Evolutionary conservation across 2,329 filamentous ascomycete genomes (phyloP).

Genomic region (Fusarium drepaniforme): DNA sequence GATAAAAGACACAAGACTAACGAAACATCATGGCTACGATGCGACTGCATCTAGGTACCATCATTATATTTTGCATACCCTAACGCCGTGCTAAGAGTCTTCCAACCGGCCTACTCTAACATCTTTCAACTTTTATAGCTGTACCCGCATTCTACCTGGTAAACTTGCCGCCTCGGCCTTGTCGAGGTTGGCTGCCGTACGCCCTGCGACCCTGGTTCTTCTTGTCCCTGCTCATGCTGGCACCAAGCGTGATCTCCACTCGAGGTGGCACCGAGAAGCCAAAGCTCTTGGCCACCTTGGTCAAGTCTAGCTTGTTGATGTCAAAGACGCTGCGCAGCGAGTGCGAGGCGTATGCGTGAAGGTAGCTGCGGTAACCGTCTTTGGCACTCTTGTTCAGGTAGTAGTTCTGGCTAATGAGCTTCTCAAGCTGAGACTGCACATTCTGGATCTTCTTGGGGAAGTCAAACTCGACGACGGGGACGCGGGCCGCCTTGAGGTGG

Average conservation of each 20-base stretch:
- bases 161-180: slow-evolving; percentile 52
- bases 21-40: slow-evolving; percentile 29
- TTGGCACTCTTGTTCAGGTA: slow-evolving; percentile 91
- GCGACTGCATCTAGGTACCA: slow-evolving; percentile 34
- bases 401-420: slow-evolving; percentile 94
- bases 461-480: slow-evolving; percentile 96
- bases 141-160: slow-evolving; percentile 32
- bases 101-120: slow-evolving; percentile 33
- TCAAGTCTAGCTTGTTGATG: slow-evolving; percentile 84
- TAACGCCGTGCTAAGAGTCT: slow-evolving; percentile 47
- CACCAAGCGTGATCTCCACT: slow-evolving; percentile 86
- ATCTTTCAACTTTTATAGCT: slow-evolving; percentile 17
- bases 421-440: slow-evolving; percentile 91
- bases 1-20: slow-evolving; percentile 4
- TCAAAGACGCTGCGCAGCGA: slow-evolving; percentile 73
- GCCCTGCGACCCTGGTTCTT: slow-evolving; percentile 71
- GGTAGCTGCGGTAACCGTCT: slow-evolving; percentile 87
- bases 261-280: slow-evolving; percentile 83
- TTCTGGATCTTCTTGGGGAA: slow-evolving; percentile 95
- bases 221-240: slow-evolving; percentile 81
- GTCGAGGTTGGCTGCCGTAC: slow-evolving; percentile 84
- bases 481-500: slow-evolving; percentile 89
- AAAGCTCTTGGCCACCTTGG: slow-evolving; percentile 87
- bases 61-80: slow-evolving; percentile 47
- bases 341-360: slow-evolving; percentile 93